Base-by-base conservation (phyloP, 129 eudicot genomes). In the Glebionis coronaria region DNA sequence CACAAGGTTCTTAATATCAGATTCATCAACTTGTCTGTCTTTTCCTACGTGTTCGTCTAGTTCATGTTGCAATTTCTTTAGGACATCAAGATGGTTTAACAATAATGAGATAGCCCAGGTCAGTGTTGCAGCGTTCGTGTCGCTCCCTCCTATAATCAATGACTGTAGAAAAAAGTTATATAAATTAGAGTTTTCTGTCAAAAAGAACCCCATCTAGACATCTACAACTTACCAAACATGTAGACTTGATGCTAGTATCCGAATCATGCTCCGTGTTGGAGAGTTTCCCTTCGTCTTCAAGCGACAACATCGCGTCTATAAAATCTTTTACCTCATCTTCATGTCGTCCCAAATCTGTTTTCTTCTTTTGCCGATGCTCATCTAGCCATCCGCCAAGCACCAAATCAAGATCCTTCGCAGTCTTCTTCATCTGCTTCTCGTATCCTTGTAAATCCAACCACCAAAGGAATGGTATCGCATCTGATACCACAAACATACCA, bases 361-460 rank as follows among this genome's bases (percentile, higher is more conserved):
- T 23, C 28, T 67, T 63, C 49, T 62, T 68, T 16, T 23, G 12
- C 27, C 69, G 35, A 60, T 79, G 83, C 50, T 79, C 83, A 58
- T 79, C 68, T 5, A 79, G 58, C 83, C 78, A 73, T 42, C 67
- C 75, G 20, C 51, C 53, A 2, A 73, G 71, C 27, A 79, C 62
- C 11, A 13, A 44, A 29, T 79, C 83, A 16, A 67, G 29, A 46
- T 79, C 79, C 20, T 61, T 61, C 2, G 63, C 65, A 0, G 65
- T 68, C 65, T 23, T 51, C 54, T 79, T 79, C 82, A 79, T 79
- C 46, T 69, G 58, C 58, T 79, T 73, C 67, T 60, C 75, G 4
- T 73, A 44, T 3, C 83, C 79, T n/a, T 72, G 67, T 3, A 79
- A 28, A 68, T 73, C 83, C 79, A 79, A 67, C 75, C 79, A 73